Evolutionary conservation across 805 yeast genomes (phyloP), one percentile per base, ranked within the genome.

Genomic region (Pichia sporocuriosa): DNA sequence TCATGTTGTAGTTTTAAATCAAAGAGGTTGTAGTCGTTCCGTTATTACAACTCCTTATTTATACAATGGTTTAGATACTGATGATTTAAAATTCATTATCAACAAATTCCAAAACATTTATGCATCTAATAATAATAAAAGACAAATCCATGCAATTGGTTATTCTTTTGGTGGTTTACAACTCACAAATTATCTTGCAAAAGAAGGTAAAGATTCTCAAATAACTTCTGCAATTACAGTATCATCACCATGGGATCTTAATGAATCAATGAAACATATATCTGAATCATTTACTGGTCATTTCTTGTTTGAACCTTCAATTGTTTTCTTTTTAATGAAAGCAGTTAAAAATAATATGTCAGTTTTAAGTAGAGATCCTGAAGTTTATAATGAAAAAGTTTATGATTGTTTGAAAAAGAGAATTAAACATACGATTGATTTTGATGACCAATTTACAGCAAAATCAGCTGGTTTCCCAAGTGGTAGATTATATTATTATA

Each of bases 21-120:
- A 84, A 15, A 68, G 94, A 54, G 94, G 94, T 4, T 83, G 90
- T 61, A 81, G 86, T 24, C 71, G 85, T 55, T 81, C 86, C 17
- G 79, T 79, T 47, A 67, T 84, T 42, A 73, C 86, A 2, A 75
- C 85, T 6, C 85, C 85, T 5, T 73, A 75, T 49, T 56, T 83
- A 19, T 82, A 78, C 59, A 70, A 78, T 40, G 94, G 81, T 0
- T 65, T 80, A 36, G 76, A 82, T 62, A 83, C 89, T 6, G 77
- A 72, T 47, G 94, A 84, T 56, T 57, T 84, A 40, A 68, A 85
- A 47, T 77, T 74, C 54, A 68, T 79, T 42, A 62, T 83, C 39
- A 67, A 71, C 39, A 62, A 68, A 43, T 65, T 81, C 37, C 67
- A 69, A 47, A 51, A 55, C 26, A 67, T 67, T 40, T 76, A 74